Conservation (phyloP, 306 rosid genomes). For the Delonix regia region DNA sequence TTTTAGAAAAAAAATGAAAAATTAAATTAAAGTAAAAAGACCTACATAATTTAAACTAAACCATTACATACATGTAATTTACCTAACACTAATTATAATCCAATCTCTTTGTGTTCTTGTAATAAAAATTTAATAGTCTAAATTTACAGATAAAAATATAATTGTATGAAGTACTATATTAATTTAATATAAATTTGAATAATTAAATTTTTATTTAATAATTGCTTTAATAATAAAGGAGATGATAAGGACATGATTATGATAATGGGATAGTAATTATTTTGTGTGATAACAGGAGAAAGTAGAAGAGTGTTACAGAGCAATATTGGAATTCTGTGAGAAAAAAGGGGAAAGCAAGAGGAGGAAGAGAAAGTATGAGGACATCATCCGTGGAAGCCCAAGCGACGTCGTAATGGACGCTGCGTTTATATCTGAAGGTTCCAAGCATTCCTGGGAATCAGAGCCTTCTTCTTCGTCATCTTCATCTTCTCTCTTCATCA, state of each 20-base stretch:
- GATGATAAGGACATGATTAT: not conserved
- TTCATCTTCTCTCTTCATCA: conserved; percentile 57
- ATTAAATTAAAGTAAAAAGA: too few relatives aligned
- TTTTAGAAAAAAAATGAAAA: too few relatives aligned
- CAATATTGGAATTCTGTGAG: conserved; percentile 21
- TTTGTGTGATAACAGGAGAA: conserved; percentile 66
- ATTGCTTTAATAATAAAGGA: not conserved
- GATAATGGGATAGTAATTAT: too few relatives aligned
- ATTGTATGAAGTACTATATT: too few relatives aligned
- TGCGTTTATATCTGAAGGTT: conserved; percentile 60
- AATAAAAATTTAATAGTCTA: too few relatives aligned
- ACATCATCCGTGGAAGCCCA: conserved; percentile 62
- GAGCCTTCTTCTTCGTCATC: conserved; percentile 51
- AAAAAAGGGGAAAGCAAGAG: not conserved
- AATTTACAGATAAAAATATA: too few relatives aligned
- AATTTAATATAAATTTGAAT: too few relatives aligned
- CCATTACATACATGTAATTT: too few relatives aligned
- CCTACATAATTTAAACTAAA: too few relatives aligned
- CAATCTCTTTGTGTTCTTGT: too few relatives aligned
- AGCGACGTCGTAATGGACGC: conserved; percentile 75
- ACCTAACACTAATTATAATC: too few relatives aligned
- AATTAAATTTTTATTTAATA: too few relatives aligned
- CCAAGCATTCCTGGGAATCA: conserved; percentile 75
- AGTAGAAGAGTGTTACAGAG: conserved; percentile 70
- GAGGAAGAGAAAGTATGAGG: conserved; percentile 60